phyloP scores from a whole-genome alignment of 2,329 filamentous ascomycete species.

The Tolypocladium tropicale region DNA sequence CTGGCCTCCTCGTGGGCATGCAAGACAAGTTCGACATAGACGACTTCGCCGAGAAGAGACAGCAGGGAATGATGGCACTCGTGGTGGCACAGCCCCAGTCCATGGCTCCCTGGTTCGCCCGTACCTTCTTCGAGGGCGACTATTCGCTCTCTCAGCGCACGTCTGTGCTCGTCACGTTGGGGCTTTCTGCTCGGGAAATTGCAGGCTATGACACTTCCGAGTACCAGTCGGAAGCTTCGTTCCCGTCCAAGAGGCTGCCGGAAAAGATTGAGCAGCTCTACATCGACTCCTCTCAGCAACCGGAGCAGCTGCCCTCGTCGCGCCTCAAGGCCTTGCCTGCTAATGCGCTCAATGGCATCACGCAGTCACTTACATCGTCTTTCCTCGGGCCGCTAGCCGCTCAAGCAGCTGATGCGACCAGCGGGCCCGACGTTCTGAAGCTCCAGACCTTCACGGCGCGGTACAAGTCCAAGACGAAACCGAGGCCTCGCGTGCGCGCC shows the following conservation, averaged over 20 bases:
- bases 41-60: conserved; percentile 61
- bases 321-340: conserved; percentile 40
- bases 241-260: conserved; percentile 75
- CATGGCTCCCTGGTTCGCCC: conserved; percentile 77
- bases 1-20: conserved; percentile 64
- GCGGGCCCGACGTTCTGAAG: conserved; percentile 77
- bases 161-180: conserved; percentile 70
- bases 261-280: conserved; percentile 65
- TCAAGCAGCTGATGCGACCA: conserved; percentile 65
- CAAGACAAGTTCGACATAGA: conserved; percentile 80
- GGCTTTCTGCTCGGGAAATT: conserved; percentile 72
- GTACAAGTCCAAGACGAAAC: conserved; percentile 22
- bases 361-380: conserved; percentile 54
- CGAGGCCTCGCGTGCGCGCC: conserved; percentile 35
- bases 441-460: conserved; percentile 74
- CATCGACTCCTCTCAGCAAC: conserved; percentile 21
- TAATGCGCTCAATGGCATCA: conserved; percentile 58
- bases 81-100: conserved; percentile 63
- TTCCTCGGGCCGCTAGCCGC: conserved; percentile 78
- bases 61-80: conserved; percentile 75
- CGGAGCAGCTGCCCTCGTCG: conserved; percentile 15
- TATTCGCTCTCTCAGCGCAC: conserved; percentile 80
- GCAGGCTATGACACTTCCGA: conserved; percentile 60
- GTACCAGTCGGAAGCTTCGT: conserved; percentile 41
- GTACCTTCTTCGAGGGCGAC: conserved; percentile 83